A percentile compares a stretch with the other conserved stretches of the same genome.
Conservation (phyloP, 2,329 filamentous ascomycete species). For the Xylariales sp. region DNA sequence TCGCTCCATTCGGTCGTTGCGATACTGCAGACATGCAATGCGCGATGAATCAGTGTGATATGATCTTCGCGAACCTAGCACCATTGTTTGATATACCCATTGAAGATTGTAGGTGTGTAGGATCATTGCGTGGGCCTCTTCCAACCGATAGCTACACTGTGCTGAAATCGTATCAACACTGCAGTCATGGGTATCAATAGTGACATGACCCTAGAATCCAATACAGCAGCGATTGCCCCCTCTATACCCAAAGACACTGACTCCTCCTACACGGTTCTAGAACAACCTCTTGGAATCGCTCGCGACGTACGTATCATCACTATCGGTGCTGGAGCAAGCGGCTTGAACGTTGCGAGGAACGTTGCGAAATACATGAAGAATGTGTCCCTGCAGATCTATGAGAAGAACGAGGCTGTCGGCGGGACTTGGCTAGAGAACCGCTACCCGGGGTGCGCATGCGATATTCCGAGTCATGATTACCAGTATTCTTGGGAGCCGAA, state of each 20-base stretch:
- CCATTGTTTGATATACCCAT: too few relatives aligned
- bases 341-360: not conserved
- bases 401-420: slow-evolving; percentile 4
- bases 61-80: too few relatives aligned
- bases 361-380: not conserved
- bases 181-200: too few relatives aligned
- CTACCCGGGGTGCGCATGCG: slow-evolving; percentile 3
- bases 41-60: too few relatives aligned
- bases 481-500: slow-evolving; percentile 1
- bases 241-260: too few relatives aligned
- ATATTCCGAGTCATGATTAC: not conserved
- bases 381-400: not conserved
- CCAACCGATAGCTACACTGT: too few relatives aligned
- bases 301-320: not conserved
- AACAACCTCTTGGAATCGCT: not conserved
- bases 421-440: slow-evolving; percentile 4
- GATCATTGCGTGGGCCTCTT: too few relatives aligned
- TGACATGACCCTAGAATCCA: too few relatives aligned
- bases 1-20: not conserved
- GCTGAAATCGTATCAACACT: too few relatives aligned
- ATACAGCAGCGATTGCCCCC: too few relatives aligned
- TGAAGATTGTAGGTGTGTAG: too few relatives aligned
- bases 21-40: too few relatives aligned
- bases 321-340: not conserved
- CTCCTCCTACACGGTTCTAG: not conserved